phyloP scores from a whole-genome alignment of 805 yeast genomes.

The Suhomyces pyralidae region DNA sequence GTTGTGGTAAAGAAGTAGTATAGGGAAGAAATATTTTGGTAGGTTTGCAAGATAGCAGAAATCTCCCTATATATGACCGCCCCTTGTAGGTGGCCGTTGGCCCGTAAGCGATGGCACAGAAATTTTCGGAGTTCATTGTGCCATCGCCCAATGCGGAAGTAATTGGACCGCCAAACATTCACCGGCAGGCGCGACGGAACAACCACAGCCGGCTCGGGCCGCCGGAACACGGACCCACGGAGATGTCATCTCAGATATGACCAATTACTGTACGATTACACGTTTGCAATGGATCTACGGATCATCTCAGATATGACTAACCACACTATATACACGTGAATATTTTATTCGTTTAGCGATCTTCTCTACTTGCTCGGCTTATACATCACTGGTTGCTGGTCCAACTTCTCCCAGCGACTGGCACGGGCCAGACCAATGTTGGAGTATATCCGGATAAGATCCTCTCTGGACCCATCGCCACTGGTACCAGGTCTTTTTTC shows the following conservation, averaged over 20 bases:
- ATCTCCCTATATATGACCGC: not conserved
- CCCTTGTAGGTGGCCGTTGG: not conserved
- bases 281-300: not conserved
- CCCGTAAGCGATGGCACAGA: conserved; percentile 2
- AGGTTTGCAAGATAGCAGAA: not conserved
- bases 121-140: conserved; percentile 8
- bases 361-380: not conserved
- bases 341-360: not conserved
- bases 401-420: conserved; percentile 23
- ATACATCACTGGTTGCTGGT: conserved; percentile 19
- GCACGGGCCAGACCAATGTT: conserved; percentile 26
- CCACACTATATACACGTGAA: not conserved
- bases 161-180: not conserved
- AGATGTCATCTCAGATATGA: not conserved
- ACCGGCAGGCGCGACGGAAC: not conserved
- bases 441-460: conserved; percentile 21
- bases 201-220: not conserved
- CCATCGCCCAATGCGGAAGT: conserved; percentile 2
- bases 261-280: not conserved
- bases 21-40: not conserved
- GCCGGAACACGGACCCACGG: conserved; percentile 2
- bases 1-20: not conserved
- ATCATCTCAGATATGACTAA: not conserved
- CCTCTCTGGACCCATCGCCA: conserved; percentile 4
- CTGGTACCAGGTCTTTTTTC: not conserved